A percentile compares a stretch with the other conserved stretches of the same genome.
These are phyloP conservation scores for Marasmius oreades DNA, from an alignment of 1,284 basidiomycete genomes.

Conservation along the genomic window DNA sequence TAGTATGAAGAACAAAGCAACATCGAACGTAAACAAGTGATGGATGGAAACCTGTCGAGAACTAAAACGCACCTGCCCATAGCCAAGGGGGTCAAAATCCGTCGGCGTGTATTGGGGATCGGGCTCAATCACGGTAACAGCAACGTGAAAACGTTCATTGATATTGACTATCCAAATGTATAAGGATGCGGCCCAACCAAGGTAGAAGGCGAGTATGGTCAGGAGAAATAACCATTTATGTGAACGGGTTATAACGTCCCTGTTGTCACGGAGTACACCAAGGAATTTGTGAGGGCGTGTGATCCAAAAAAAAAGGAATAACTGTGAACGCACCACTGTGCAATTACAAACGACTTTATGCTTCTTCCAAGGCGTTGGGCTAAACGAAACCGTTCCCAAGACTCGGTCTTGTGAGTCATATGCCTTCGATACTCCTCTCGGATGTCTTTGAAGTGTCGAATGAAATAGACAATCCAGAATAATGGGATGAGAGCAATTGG, in stretches of 20 bases:
- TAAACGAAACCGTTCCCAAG: conserved; percentile 10
- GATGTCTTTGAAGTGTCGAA: conserved; percentile 14
- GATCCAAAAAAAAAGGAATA: too few species aligned
- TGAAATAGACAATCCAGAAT: conserved; percentile 12
- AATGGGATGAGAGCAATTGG: conserved; percentile 2
- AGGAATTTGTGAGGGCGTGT: too few species aligned
- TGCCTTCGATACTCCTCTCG: conserved; percentile 11
- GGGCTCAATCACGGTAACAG: background rate
- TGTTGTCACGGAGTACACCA: background rate
- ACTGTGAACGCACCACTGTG: conserved; percentile 10
- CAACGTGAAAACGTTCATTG: background rate
- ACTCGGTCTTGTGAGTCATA: conserved; percentile 10
- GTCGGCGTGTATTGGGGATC: background rate
- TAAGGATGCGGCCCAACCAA: conserved; percentile 10
- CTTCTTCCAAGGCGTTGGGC: background rate
- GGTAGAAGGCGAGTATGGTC: conserved; percentile 4
- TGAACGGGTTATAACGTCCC: conserved; percentile 13
- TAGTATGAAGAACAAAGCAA: background rate
- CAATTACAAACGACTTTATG: conserved; percentile 7
- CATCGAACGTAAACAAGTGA: background rate
- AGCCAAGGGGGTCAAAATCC: conserved; percentile 10
- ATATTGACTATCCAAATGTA: conserved; percentile 4
- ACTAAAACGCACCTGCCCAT: conserved; percentile 8
- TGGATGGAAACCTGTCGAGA: background rate
- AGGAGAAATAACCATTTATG: conserved; percentile 13